phyloP scores from a whole-genome alignment of 139 green algal genomes.

The Gonium pectorale region DNA sequence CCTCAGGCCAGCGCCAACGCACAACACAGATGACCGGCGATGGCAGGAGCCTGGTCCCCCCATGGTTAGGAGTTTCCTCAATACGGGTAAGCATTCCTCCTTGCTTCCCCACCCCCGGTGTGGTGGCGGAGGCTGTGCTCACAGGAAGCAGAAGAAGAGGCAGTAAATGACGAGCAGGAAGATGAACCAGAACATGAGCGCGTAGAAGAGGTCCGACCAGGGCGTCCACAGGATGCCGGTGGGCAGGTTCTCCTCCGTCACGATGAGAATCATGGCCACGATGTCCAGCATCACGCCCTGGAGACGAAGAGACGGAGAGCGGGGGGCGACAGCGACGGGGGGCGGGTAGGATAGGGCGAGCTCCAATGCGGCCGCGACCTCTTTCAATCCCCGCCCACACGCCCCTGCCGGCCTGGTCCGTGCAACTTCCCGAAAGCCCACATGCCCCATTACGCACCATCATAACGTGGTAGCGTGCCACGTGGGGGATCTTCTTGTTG shows the following conservation, averaged over 20 bases:
- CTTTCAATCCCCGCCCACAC: neutral
- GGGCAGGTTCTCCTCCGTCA: constrained; percentile 75
- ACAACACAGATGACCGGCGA: too few relatives aligned
- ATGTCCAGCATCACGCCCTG: constrained; percentile 78
- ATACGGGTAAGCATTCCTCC: too few relatives aligned
- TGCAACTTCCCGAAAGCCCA: too few relatives aligned
- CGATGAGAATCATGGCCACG: constrained; percentile 75
- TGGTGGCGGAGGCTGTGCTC: too few relatives aligned
- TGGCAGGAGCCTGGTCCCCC: too few relatives aligned
- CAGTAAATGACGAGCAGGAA: constrained; percentile 78
- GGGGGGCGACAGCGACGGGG: neutral
- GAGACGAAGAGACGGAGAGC: too few relatives aligned
- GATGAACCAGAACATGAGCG: constrained; percentile 73
- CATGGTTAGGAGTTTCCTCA: too few relatives aligned
- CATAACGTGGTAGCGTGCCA: constrained; percentile 77
- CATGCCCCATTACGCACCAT: constrained; percentile 57
- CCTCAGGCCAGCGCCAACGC: too few relatives aligned
- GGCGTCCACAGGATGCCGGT: constrained; percentile 68
- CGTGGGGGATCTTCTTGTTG: constrained; percentile 76
- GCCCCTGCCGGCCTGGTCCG: too few relatives aligned
- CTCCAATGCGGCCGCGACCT: too few relatives aligned
- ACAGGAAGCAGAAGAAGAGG: constrained; percentile 80
- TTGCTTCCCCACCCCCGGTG: too few relatives aligned
- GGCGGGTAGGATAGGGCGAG: too few relatives aligned
- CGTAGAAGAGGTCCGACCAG: constrained; percentile 69